Evolutionary conservation across 2,329 filamentous ascomycete species (phyloP).

Genomic region (Endoconidiophora polonica): DNA sequence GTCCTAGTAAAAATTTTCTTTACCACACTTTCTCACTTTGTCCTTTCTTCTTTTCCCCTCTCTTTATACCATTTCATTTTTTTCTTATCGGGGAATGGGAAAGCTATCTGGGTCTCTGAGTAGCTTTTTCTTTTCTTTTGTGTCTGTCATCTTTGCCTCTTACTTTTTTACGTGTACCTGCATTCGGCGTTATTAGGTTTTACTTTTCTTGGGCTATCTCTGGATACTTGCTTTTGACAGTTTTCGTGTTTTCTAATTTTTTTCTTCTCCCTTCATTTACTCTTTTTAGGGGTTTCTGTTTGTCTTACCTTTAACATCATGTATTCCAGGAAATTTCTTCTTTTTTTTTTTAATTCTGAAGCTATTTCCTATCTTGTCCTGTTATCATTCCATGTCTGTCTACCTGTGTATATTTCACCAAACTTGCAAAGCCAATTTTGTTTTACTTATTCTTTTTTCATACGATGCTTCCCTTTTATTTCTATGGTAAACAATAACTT

Average conservation of each 20-base stretch:
- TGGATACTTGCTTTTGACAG: background rate
- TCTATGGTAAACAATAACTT: background rate
- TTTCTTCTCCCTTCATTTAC: background rate
- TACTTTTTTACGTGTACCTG: slow-evolving; percentile 1
- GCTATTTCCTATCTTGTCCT: background rate
- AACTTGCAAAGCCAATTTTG: background rate
- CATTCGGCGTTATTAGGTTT: background rate
- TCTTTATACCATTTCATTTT: no score
- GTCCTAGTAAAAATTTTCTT: background rate
- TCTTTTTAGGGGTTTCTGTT: background rate
- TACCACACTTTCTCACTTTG: background rate
- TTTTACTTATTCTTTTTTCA: background rate
- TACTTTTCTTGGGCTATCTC: background rate
- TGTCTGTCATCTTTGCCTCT: background rate
- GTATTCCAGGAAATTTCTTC: background rate
- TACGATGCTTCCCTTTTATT: background rate
- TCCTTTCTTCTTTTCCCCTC: background rate
- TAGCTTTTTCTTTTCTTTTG: background rate
- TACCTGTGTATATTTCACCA: no score
- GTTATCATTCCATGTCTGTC: background rate
- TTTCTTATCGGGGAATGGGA: no score
- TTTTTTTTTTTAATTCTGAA: background rate
- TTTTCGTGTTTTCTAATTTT: background rate
- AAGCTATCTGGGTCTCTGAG: no score
- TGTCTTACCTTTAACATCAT: background rate